A percentile compares a stretch with the other conserved stretches of the same genome.
phyloP scores from a whole-genome alignment of 2,329 filamentous ascomycete genomes.

The Boeremia exigua region DNA sequence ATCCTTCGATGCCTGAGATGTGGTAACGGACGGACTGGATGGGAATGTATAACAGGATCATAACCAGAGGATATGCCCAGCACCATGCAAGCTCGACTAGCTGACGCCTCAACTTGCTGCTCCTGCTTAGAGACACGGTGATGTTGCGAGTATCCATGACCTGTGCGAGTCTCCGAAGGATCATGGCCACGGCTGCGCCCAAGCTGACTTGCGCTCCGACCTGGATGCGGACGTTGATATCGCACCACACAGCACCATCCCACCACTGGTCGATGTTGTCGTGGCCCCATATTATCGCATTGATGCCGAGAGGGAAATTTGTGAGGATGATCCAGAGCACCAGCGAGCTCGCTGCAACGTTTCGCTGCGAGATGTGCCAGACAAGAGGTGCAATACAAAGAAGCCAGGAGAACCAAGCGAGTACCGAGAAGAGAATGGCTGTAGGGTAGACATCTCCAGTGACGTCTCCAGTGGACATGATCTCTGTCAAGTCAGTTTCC shows the following conservation, averaged over 20 bases:
- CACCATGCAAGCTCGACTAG: constrained; percentile 63
- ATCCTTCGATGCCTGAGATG: constrained; percentile 65
- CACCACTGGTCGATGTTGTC: constrained; percentile 63
- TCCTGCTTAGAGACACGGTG: constrained; percentile 57
- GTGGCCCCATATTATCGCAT: constrained; percentile 69
- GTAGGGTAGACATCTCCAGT: constrained; percentile 31
- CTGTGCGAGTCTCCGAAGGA: constrained; percentile 65
- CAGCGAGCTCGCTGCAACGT: constrained; percentile 64
- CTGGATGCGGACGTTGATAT: constrained; percentile 67
- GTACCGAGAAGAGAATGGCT: constrained; percentile 54
- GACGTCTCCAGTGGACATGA: constrained; percentile 14
- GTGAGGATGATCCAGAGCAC: constrained; percentile 62
- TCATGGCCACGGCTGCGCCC: constrained; percentile 61
- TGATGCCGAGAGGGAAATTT: constrained; percentile 65
- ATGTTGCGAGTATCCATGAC: constrained; percentile 66
- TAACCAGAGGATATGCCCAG: constrained; percentile 60
- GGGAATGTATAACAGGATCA: constrained; percentile 64
- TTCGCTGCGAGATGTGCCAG: constrained; percentile 66
- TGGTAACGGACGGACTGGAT: constrained; percentile 66
- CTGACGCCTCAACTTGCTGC: constrained; percentile 55
- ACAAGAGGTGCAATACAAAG: constrained; percentile 63
- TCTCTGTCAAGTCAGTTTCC: constrained; percentile 5
- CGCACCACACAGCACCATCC: constrained; percentile 66
- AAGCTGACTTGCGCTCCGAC: constrained; percentile 60
- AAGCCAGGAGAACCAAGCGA: constrained; percentile 58